These are phyloP conservation scores for Thalassiosira exigua DNA, from an alignment of 352 stramenopile species.

Conservation along the genomic window DNA sequence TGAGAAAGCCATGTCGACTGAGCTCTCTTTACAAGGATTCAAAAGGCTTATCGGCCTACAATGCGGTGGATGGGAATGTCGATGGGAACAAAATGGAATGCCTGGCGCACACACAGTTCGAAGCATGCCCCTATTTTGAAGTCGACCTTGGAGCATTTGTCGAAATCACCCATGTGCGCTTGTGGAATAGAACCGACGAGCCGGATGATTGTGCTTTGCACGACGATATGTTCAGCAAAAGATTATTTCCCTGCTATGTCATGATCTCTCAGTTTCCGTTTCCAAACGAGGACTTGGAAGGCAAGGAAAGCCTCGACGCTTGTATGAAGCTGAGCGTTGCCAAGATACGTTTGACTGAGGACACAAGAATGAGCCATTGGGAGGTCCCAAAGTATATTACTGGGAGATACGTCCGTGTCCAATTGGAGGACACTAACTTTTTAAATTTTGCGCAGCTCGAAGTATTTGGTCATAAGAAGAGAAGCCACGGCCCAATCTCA, in stretches of 20 bases:
- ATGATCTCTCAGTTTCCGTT: slow-evolving; percentile 91
- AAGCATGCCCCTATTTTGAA: slow-evolving; percentile 93
- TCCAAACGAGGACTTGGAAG: slow-evolving; percentile 79
- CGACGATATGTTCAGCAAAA: slow-evolving; percentile 85
- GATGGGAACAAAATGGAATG: slow-evolving; percentile 88
- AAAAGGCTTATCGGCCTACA: slow-evolving; percentile 65
- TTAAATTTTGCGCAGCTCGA: slow-evolving; percentile 91
- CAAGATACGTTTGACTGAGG: slow-evolving; percentile 86
- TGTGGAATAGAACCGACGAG: slow-evolving; percentile 92
- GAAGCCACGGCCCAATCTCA: slow-evolving; percentile 87
- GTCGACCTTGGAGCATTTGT: slow-evolving; percentile 86
- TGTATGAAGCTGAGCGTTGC: slow-evolving; percentile 77
- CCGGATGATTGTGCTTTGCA: slow-evolving; percentile 86
- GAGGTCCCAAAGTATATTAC: slow-evolving; percentile 87
- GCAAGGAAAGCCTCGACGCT: slow-evolving; percentile 85
- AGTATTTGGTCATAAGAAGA: slow-evolving; percentile 89
- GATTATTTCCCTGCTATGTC: slow-evolving; percentile 92
- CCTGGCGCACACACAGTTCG: slow-evolving; percentile 90
- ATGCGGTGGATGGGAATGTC: slow-evolving; percentile 86
- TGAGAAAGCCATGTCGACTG: slow-evolving; percentile 85
- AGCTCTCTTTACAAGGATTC: slow-evolving; percentile 92
- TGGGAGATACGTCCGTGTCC: slow-evolving; percentile 88
- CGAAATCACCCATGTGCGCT: slow-evolving; percentile 60
- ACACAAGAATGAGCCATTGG: slow-evolving; percentile 90
- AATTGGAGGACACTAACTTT: slow-evolving; percentile 90